Conservation (phyloP, 225 moss, liverwort and hornwort species). For the Bryoerythrophyllum caledonicum region DNA sequence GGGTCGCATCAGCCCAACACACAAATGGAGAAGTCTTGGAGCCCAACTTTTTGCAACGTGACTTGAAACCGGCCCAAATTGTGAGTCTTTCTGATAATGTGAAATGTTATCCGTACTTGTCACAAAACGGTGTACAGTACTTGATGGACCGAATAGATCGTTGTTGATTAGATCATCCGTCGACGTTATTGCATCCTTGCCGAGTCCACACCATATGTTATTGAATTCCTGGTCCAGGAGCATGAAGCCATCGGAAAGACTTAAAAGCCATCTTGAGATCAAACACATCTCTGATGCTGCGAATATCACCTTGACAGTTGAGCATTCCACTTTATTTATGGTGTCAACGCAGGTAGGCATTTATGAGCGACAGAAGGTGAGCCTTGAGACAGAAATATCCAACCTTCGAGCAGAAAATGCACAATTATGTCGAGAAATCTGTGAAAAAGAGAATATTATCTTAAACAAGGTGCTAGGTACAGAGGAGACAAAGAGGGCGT, state of each 20-base stretch:
- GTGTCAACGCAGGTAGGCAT: slow-evolving; percentile 72
- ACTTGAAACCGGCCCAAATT: slow-evolving; percentile 86
- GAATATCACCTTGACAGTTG: neutral
- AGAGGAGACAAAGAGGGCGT: slow-evolving; percentile 45
- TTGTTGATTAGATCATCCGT: neutral
- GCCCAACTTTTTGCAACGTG: slow-evolving; percentile 83
- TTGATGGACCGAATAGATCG: slow-evolving; percentile 9
- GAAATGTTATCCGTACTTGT: neutral
- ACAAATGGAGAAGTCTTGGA: slow-evolving; percentile 79
- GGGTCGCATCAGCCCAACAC: slow-evolving; percentile 73
- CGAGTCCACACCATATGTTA: slow-evolving; percentile 1
- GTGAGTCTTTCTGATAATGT: slow-evolving; percentile 47
- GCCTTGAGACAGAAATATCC: slow-evolving; percentile 65
- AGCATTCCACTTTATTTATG: slow-evolving; percentile 26
- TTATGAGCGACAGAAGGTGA: slow-evolving; percentile 79
- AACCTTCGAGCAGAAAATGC: slow-evolving; percentile 74
- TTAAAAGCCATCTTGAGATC: neutral
- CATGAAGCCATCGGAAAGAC: neutral
- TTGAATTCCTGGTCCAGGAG: neutral
- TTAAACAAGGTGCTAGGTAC: slow-evolving; percentile 69
- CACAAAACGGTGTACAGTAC: neutral
- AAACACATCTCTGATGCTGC: neutral
- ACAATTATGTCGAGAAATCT: slow-evolving; percentile 76
- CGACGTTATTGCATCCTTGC: neutral
- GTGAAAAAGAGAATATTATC: slow-evolving; percentile 79